Conservation (phyloP, 202 grass and related monocot species). For the Carex sylvatica region DNA sequence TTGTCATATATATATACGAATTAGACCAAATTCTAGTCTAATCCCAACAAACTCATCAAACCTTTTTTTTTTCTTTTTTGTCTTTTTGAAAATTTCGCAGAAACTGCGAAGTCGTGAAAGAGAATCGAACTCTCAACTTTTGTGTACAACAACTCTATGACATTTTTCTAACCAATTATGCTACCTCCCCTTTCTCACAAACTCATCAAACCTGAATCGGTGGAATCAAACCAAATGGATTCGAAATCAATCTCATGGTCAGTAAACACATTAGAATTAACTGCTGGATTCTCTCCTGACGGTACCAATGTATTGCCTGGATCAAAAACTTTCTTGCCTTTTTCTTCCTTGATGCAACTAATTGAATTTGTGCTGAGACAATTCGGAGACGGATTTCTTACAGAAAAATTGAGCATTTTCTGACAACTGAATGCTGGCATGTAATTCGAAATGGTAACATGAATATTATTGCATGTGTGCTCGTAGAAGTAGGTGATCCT, state of each 20-base stretch:
- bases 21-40: neutral
- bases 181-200: no score
- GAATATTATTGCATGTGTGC: constrained; percentile 45
- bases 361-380: neutral
- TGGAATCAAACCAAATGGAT: constrained; percentile 16
- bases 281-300: neutral
- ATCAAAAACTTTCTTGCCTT: neutral
- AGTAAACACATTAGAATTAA: neutral
- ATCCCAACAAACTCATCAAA: neutral
- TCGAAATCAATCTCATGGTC: neutral
- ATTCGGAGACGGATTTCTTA: neutral
- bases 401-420: neutral
- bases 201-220: neutral
- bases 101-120: no score
- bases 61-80: no score
- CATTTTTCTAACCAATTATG: no score
- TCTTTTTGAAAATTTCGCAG: no score
- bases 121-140: no score
- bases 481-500: constrained; percentile 41
- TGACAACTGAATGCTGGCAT: neutral
- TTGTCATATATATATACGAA: no score
- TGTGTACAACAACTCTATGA: no score
- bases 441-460: neutral
- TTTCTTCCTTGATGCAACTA: neutral
- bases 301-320: neutral